Base-by-base conservation (phyloP, 108 stramenopile genomes). In the Cyclotella cryptica region DNA sequence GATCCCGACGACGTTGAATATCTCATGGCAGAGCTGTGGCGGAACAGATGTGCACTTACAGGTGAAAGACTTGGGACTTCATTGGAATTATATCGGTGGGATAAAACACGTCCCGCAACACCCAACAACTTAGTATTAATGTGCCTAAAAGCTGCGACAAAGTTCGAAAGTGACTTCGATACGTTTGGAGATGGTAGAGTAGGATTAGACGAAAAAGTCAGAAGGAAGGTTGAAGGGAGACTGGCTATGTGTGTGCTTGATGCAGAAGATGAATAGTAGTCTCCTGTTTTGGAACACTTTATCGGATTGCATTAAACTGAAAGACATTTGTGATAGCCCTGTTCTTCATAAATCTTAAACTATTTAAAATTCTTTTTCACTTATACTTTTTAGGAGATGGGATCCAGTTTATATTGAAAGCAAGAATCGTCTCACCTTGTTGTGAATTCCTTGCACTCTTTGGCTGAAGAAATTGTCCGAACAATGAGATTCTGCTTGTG, bases 1-100 rank as follows among this genome's bases (percentile, higher is more conserved):
- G 95, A 93, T 84, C 68, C 69, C 14, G 95, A 96, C 64, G 95
- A 96, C 64, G 84, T 96, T 21, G 93, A 94, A 77, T 94, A 93
- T 75, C 61, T 96, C n/a, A 77, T 90, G 81, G 73, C 72, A 18
- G 92, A 92, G 76, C 57, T 96, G 26, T 96, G 95, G 95, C 80
- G 90, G 27, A 94, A 94, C 80, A 80, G 88, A 43, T 96, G 95
- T 71, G 89, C 83, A 0, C 70, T 94, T 7, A 90, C 90, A 6
- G 92, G 89, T 18, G 89, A 89, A 18, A 81, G 90, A 53, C 65
- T 96, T 15, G 95, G 95, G 17, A 87, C 88, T 10, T 74, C 81
- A 10, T 61, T 96, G 69, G 89, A 89, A 57, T 70, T 96, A 62
- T 85, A 81, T 66, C 85, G 93, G 53, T 96, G 95, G 95, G 88